Evolutionary conservation across 768 basidiomycete species (phyloP), one percentile per base, ranked within the genome.

Genomic region (Russula griseocarnosa): DNA sequence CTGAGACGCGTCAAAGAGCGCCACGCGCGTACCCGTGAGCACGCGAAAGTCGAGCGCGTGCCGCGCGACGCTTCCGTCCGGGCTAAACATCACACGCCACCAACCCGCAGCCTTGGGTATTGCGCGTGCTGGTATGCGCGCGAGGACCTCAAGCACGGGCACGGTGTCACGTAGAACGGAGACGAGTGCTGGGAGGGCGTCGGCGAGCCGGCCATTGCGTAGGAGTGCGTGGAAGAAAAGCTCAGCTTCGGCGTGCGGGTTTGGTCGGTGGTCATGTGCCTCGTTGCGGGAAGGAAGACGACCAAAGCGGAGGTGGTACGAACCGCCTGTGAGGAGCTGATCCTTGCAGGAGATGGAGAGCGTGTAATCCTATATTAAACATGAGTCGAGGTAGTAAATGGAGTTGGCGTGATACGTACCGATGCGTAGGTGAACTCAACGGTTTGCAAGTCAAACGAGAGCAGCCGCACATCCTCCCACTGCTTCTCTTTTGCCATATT

Each of bases 391-490:
- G 40, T 34, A 22, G 24, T 30, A 42, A 16, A 54, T 49, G 42
- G 49, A 49, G 28, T 24, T 24, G 11, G 11, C 10, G 38, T 14
- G 30, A 34, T 32, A 64, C 77, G 66, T 72, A 85, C 89, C 58
- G 76, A 76, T 11, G 87, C 82, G 72, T 95, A 95, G 2, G 85
- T 84, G 71, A 96, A 89, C 70, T 94, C 88, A n/a, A 94, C 93
- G 0, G 92, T 93, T 70, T 92, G 92, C 18, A 96, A 76, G 73
- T 96, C 92, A 73, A 96, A 96, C 5, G 90, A 92, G 63, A 94
- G 80, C 57, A 96, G 76, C n/a, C 83, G 83, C 22, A 96, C 84
- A 70, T 89, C 92, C 24, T 76, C 75, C 86, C 89, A 94, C 32
- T 78, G 79, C 63, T 82, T 83, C 64, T 81, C 79, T 67, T 87